Evolutionary conservation across 495 filamentous ascomycete species (phyloP).

Genomic region (Penicillium verhagenii): DNA sequence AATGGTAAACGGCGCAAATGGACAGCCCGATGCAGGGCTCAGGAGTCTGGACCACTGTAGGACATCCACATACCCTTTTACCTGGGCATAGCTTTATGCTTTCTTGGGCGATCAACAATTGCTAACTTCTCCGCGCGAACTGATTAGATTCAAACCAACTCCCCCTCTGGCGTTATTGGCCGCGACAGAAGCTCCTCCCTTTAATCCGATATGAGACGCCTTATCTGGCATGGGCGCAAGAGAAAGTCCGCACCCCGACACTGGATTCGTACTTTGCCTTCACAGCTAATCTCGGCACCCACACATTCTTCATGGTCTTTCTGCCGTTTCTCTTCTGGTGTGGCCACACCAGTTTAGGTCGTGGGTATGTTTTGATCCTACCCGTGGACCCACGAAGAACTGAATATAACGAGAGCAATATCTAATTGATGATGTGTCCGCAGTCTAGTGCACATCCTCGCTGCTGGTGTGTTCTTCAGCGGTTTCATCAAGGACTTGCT

Average conservation of each 20-base stretch:
- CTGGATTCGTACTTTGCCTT: constrained; percentile 95
- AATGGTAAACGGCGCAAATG: constrained; percentile 36
- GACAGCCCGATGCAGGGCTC: constrained; percentile 67
- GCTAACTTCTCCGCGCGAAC: constrained; percentile 4
- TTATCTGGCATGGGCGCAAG: constrained; percentile 83
- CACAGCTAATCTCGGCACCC: constrained; percentile 94
- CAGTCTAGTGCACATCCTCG: constrained; percentile 86
- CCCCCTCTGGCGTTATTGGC: constrained; percentile 82
- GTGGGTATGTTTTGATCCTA: constrained; percentile 60
- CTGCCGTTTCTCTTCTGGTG: constrained; percentile 96
- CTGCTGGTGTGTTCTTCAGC: constrained; percentile 86
- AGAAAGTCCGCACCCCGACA: constrained; percentile 69
- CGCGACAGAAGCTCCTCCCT: constrained; percentile 79
- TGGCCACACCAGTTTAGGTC: constrained; percentile 74
- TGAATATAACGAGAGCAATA: neutral
- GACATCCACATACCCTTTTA: constrained; percentile 16
- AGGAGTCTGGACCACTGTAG: constrained; percentile 75
- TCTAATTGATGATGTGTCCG: neutral
- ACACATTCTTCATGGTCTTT: constrained; percentile 97
- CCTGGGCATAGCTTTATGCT: neutral
- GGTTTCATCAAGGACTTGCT: constrained; percentile 92
- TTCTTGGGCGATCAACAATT: neutral
- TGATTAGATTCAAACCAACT: constrained; percentile 74
- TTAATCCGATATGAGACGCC: constrained; percentile 94
- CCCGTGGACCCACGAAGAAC: neutral